These are phyloP conservation scores for Lanmaoa pseudosensibilis DNA, from an alignment of 768 basidiomycete species.

Conservation along the genomic window DNA sequence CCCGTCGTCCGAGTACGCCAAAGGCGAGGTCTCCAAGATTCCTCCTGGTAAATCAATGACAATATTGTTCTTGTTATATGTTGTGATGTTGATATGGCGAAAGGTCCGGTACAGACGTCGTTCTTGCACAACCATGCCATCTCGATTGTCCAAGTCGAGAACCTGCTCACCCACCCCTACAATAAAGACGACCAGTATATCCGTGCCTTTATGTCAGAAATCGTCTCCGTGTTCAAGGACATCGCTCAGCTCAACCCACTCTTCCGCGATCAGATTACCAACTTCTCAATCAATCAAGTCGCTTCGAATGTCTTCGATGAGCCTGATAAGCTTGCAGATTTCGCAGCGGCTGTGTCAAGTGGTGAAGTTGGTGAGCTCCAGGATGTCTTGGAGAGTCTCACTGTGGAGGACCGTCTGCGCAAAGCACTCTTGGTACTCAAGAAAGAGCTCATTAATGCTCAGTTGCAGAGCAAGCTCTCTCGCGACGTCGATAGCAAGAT, in stretches of 20 bases:
- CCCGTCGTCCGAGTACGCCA: slow-evolving; percentile 18
- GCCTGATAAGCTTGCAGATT: slow-evolving; percentile 95
- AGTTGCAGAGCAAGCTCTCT: slow-evolving; percentile 88
- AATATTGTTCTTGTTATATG: too few species aligned
- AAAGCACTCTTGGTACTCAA: slow-evolving; percentile 92
- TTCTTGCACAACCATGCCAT: slow-evolving; percentile 81
- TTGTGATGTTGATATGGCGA: slow-evolving; percentile 3
- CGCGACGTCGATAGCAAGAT: slow-evolving; percentile 94
- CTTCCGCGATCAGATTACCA: slow-evolving; percentile 97
- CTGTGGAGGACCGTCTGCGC: slow-evolving; percentile 84
- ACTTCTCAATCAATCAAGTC: slow-evolving; percentile 91
- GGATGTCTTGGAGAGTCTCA: slow-evolving; percentile 84
- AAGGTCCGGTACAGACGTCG: slow-evolving; percentile 74
- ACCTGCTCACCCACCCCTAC: slow-evolving; percentile 78
- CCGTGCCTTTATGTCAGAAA: slow-evolving; percentile 94
- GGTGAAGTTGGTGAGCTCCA: slow-evolving; percentile 93
- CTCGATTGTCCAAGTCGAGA: slow-evolving; percentile 87
- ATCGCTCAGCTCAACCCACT: slow-evolving; percentile 96
- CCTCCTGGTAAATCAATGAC: slow-evolving; percentile 19
- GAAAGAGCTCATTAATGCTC: slow-evolving; percentile 97
- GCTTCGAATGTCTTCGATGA: slow-evolving; percentile 95
- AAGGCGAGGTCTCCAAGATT: slow-evolving; percentile 26
- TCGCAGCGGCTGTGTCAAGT: slow-evolving; percentile 92
- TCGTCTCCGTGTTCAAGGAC: slow-evolving; percentile 97
- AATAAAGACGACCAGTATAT: slow-evolving; percentile 94